Conservation (phyloP, 2,329 filamentous ascomycete genomes). For the Ceratocystis cacaofunesta region DNA sequence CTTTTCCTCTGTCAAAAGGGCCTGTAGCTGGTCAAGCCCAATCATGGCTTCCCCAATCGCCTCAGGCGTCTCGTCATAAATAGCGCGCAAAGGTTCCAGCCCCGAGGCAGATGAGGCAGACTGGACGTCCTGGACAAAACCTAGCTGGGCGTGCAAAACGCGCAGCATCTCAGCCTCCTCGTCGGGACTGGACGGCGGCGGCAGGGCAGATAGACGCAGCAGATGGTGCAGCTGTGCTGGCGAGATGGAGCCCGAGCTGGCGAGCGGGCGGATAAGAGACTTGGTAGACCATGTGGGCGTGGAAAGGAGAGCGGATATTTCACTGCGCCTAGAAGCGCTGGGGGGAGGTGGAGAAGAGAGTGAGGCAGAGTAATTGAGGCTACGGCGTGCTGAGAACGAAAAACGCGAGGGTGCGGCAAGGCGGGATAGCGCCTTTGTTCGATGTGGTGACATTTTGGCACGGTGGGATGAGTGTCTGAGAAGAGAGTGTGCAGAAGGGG, state of each 20-base stretch:
- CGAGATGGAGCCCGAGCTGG: slow-evolving; percentile 35
- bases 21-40: slow-evolving; percentile 39
- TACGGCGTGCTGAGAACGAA: not conserved
- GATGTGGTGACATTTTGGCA: no score
- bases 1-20: slow-evolving; percentile 45
- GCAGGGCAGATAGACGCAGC: slow-evolving; percentile 76
- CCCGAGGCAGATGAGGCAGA: slow-evolving; percentile 43
- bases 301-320: slow-evolving; percentile 38
- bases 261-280: slow-evolving; percentile 41
- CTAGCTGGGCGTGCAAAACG: slow-evolving; percentile 66
- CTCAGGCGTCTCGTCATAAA: slow-evolving; percentile 65
- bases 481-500: no score
- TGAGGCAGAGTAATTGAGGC: not conserved
- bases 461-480: no score
- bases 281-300: slow-evolving; percentile 72
- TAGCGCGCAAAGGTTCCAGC: slow-evolving; percentile 58
- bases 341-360: slow-evolving; percentile 18
- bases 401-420: not conserved
- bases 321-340: slow-evolving; percentile 18
- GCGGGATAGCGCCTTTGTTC: not conserved
- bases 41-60: slow-evolving; percentile 45
- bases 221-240: slow-evolving; percentile 63
- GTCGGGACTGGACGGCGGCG: slow-evolving; percentile 44
- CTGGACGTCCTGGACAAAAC: slow-evolving; percentile 81
- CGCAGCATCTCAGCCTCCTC: slow-evolving; percentile 58